Evolutionary conservation across 805 yeast genomes (phyloP).

Genomic region (Metschnikowia kofuensis): DNA sequence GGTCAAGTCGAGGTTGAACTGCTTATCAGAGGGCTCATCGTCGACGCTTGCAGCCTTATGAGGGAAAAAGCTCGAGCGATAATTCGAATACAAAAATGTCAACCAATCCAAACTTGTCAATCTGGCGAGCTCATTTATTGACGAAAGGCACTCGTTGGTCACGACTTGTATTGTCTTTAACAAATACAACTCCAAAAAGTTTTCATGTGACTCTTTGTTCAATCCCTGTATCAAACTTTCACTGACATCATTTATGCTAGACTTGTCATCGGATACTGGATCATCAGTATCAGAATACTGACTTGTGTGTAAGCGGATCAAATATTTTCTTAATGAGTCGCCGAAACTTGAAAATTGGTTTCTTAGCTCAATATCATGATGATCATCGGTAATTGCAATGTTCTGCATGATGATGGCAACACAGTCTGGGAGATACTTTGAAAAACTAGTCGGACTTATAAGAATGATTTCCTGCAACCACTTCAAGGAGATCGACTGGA

Average conservation of each 20-base stretch:
- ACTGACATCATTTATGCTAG: conserved; percentile 39
- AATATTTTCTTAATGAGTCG: conserved; percentile 30
- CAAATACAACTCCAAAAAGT: conserved; percentile 38
- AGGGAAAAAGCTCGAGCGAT: conserved; percentile 35
- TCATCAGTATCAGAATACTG: conserved; percentile 9
- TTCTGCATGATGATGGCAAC: conserved; percentile 59
- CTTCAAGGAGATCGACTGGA: conserved; percentile 72
- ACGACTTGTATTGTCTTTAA: conserved; percentile 63
- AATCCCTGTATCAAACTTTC: conserved; percentile 51
- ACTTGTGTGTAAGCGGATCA: conserved; percentile 28
- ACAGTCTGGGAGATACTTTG: conserved; percentile 71
- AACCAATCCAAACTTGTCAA: conserved; percentile 90
- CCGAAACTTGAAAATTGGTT: conserved; percentile 37
- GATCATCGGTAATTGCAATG: conserved; percentile 33
- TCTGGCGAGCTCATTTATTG: conserved; percentile 68
- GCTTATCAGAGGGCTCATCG: conserved; percentile 27
- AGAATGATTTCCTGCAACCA: conserved; percentile 79
- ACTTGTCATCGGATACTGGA: conserved; percentile 5
- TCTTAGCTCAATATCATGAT: conserved; percentile 36
- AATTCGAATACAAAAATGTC: conserved; percentile 70
- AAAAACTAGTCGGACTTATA: conserved; percentile 72
- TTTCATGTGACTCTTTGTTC: conserved; percentile 37
- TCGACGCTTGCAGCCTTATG: conserved; percentile 19
- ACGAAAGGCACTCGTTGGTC: conserved; percentile 53
- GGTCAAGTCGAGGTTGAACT: conserved; percentile 51